phyloP scores from a whole-genome alignment of 2,329 filamentous ascomycete species.

The Verticillium albo-atrum region DNA sequence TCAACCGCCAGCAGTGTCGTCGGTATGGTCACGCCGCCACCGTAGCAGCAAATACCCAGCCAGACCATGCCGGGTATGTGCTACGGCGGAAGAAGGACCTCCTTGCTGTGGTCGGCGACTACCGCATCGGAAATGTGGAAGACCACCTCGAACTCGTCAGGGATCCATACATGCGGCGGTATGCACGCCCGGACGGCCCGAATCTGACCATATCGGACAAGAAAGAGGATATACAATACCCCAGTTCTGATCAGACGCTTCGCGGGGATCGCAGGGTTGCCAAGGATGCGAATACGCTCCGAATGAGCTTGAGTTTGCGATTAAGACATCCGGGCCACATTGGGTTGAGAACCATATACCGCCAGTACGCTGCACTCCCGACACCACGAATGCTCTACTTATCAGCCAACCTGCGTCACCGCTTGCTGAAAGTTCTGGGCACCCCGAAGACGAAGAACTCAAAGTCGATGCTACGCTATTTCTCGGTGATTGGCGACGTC shows the following conservation, averaged over 20 bases:
- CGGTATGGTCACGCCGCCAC: conserved; percentile 10
- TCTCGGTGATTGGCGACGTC: conserved; percentile 80
- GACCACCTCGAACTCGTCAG: conserved; percentile 48
- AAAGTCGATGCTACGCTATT: conserved; percentile 72
- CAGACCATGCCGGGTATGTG: background rate
- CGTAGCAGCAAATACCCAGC: conserved; percentile 13
- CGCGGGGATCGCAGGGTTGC: conserved; percentile 28
- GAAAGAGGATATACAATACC: conserved; percentile 42
- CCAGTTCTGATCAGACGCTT: conserved; percentile 35
- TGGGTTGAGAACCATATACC: conserved; percentile 41
- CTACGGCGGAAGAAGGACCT: conserved; percentile 30
- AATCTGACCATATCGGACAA: conserved; percentile 45
- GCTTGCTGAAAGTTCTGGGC: conserved; percentile 65
- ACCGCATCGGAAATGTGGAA: conserved; percentile 42
- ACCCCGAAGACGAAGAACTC: conserved; percentile 52
- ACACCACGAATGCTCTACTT: conserved; percentile 49
- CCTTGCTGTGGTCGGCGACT: conserved; percentile 47
- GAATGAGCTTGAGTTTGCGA: conserved; percentile 32
- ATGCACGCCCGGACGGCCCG: conserved; percentile 46
- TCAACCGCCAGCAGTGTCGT: conserved; percentile 1
- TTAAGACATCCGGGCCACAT: conserved; percentile 35
- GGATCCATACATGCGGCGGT: conserved; percentile 50
- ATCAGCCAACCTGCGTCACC: conserved; percentile 49
- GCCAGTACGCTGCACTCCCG: conserved; percentile 44
- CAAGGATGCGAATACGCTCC: conserved; percentile 32